A percentile compares a stretch with the other conserved stretches of the same genome.
These are phyloP conservation scores for Wilhelminamyces savonicus DNA, from an alignment of 805 yeast species.

Conservation along the genomic window DNA sequence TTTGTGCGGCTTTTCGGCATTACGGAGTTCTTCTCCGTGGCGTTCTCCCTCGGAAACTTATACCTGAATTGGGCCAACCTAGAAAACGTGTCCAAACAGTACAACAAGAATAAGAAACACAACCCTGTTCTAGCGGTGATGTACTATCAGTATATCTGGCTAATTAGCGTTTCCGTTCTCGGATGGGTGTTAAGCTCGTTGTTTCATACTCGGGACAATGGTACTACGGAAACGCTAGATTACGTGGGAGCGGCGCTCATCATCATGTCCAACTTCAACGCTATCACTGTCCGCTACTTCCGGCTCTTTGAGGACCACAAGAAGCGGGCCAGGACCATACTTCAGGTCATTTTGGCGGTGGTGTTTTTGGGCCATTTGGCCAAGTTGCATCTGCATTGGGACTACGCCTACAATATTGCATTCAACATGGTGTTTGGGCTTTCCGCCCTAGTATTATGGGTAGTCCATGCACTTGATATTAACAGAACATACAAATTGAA, in stretches of 20 bases:
- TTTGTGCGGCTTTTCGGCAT: constrained; percentile 29
- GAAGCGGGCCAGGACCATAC: constrained; percentile 6
- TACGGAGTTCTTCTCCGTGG: constrained; percentile 28
- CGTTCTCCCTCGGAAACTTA: constrained; percentile 33
- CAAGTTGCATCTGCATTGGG: constrained; percentile 27
- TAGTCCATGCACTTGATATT: constrained; percentile 20
- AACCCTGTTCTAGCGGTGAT: constrained; percentile 13
- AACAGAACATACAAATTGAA: constrained; percentile 9
- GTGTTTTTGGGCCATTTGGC: constrained; percentile 22
- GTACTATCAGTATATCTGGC: constrained; percentile 23
- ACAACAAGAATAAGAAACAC: constrained; percentile 11
- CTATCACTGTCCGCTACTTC: constrained; percentile 25
- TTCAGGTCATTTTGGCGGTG: constrained; percentile 11
- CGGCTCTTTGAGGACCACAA: constrained; percentile 12
- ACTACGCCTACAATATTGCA: constrained; percentile 30
- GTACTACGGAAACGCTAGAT: constrained; percentile 34
- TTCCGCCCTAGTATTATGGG: constrained; percentile 25
- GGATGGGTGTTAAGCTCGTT: constrained; percentile 35
- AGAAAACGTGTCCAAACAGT: constrained; percentile 19
- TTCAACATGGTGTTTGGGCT: constrained; percentile 29
- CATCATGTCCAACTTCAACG: constrained; percentile 29
- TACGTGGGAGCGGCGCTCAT: constrained; percentile 37
- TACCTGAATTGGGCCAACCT: constrained; percentile 25
- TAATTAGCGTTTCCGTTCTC: constrained; percentile 19
- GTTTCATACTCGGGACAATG: constrained; percentile 33